These are phyloP conservation scores for Sarocladium kiliense DNA, from an alignment of 2,329 filamentous ascomycete genomes.

Conservation along the genomic window DNA sequence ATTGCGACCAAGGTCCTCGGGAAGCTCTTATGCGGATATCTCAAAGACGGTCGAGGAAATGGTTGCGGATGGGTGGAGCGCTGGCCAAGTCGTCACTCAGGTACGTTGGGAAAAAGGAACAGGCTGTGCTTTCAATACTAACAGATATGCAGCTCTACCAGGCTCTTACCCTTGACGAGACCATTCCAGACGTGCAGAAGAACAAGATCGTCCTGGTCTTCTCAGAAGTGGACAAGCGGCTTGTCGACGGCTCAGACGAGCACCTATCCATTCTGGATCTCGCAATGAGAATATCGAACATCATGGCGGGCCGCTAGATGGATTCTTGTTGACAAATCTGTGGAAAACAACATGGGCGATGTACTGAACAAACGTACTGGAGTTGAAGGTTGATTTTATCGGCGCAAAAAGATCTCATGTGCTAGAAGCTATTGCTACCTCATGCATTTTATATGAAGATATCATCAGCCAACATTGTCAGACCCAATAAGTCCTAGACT, in stretches of 20 bases:
- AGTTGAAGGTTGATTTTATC: slow-evolving; percentile 14
- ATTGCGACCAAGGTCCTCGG: slow-evolving; percentile 65
- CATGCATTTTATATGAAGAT: not conserved
- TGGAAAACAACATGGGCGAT: not conserved
- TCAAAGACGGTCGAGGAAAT: slow-evolving; percentile 81
- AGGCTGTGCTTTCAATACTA: not conserved
- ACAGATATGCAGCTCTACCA: slow-evolving; percentile 63
- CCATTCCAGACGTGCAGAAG: slow-evolving; percentile 79
- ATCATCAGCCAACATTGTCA: slow-evolving; percentile 19
- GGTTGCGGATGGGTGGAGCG: slow-evolving; percentile 96
- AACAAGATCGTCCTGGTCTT: slow-evolving; percentile 86
- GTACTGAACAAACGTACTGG: slow-evolving; percentile 15
- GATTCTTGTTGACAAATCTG: slow-evolving; percentile 15
- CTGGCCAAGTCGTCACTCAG: slow-evolving; percentile 79
- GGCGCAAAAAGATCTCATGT: not conserved
- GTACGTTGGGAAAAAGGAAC: slow-evolving; percentile 35
- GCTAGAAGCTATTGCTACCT: not conserved
- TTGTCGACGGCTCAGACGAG: slow-evolving; percentile 93
- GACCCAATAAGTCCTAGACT: slow-evolving; percentile 47
- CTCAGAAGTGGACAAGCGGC: slow-evolving; percentile 87
- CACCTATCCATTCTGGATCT: slow-evolving; percentile 87
- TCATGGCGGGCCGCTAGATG: slow-evolving; percentile 48
- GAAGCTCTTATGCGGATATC: slow-evolving; percentile 66
- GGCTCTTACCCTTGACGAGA: slow-evolving; percentile 75
- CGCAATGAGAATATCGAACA: slow-evolving; percentile 71